Percentiles rank a stretch among this genome's conserved stretches.
Evolutionary conservation across 257 asterid species (phyloP).

Genomic region (Capsicum pubescens): DNA sequence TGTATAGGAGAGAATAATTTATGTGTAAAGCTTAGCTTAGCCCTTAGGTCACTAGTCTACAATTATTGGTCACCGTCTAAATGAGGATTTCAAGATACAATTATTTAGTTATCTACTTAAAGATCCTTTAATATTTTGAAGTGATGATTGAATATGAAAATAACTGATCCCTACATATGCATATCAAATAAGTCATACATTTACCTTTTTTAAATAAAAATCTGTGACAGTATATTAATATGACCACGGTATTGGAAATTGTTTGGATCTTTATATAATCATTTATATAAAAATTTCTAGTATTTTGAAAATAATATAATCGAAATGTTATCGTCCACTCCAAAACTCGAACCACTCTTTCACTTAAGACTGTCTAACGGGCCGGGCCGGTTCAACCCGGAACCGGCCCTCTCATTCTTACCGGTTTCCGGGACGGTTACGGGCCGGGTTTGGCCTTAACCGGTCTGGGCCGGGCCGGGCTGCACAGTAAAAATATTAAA

Average conservation of each 20-base stretch:
- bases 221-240: neutral
- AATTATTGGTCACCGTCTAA: slow-evolving; percentile 23
- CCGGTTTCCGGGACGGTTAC: no score
- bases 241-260: neutral
- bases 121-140: neutral
- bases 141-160: neutral
- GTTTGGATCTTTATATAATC: neutral
- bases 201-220: neutral
- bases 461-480: no score
- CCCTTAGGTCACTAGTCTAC: slow-evolving; percentile 3
- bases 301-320: neutral
- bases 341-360: no score
- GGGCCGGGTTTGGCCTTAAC: no score
- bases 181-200: neutral
- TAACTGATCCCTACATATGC: neutral
- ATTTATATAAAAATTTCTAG: no score
- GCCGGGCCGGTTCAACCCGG: no score
- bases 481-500: no score
- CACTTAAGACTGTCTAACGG: no score
- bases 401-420: no score
- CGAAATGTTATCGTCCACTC: neutral
- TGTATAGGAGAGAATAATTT: neutral
- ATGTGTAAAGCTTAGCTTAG: neutral
- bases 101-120: neutral
- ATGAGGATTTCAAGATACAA: neutral